A percentile compares a stretch with the other conserved stretches of the same genome.
Conservation (phyloP, 805 yeast species). For the Sporopachydermia lactativora region DNA sequence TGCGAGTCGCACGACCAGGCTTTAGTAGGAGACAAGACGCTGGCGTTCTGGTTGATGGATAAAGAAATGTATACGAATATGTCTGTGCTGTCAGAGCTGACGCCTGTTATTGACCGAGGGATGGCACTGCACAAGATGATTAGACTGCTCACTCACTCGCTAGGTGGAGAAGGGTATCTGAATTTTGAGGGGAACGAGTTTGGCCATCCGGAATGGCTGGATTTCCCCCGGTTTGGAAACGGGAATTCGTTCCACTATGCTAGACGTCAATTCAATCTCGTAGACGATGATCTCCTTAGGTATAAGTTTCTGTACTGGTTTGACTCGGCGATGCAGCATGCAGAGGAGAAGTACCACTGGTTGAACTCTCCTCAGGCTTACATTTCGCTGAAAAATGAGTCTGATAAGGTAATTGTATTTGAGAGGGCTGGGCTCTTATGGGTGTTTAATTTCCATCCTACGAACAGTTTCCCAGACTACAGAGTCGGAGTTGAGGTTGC, state of each 20-base stretch:
- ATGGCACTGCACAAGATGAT: constrained; percentile 84
- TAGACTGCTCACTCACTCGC: constrained; percentile 67
- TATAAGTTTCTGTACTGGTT: constrained; percentile 70
- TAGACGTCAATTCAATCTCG: constrained; percentile 83
- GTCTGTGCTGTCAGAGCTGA: constrained; percentile 61
- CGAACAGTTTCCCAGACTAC: constrained; percentile 71
- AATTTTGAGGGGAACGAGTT: constrained; percentile 97
- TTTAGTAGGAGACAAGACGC: constrained; percentile 88
- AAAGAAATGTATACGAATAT: constrained; percentile 95
- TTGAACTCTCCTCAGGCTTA: constrained; percentile 63
- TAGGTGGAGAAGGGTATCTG: constrained; percentile 96
- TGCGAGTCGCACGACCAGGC: constrained; percentile 98
- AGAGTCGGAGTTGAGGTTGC: constrained; percentile 77
- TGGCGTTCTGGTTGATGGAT: constrained; percentile 98
- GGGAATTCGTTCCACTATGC: constrained; percentile 85
- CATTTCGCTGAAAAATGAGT: constrained; percentile 76
- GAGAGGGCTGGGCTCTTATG: constrained; percentile 81
- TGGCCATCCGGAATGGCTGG: constrained; percentile 99
- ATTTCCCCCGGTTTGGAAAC: constrained; percentile 88
- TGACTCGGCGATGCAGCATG: constrained; percentile 71
- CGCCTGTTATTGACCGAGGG: constrained; percentile 79
- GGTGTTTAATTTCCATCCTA: constrained; percentile 83
- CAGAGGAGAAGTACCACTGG: constrained; percentile 63
- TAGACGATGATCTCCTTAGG: constrained; percentile 65
- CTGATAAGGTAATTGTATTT: constrained; percentile 77